Evolutionary conservation across 345 rosid genomes (phyloP).

Genomic region (Rhizophora apiculata): DNA sequence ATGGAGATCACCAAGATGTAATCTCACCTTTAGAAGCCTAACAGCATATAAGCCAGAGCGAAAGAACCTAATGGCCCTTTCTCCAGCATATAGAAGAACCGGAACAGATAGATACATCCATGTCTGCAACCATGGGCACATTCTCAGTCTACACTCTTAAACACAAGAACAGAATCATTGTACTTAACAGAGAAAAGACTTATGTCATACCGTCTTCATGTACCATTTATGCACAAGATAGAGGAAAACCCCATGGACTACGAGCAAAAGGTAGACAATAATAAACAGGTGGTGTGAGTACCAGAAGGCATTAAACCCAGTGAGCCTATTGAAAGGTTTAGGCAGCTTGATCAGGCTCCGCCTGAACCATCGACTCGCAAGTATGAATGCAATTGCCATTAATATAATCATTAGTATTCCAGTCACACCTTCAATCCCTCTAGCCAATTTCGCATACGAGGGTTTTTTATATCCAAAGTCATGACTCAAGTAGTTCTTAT

Average conservation of each 20-base stretch:
- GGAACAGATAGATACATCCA: slow-evolving; percentile 98
- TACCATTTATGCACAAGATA: slow-evolving; percentile 78
- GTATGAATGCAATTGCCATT: slow-evolving; percentile 75
- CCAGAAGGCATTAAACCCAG: slow-evolving; percentile 98
- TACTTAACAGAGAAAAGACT: slow-evolving; percentile 4
- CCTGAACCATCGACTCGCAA: slow-evolving; percentile 83
- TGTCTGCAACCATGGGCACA: slow-evolving; percentile 43
- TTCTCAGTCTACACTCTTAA: slow-evolving; percentile 1
- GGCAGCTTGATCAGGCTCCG: slow-evolving; percentile 70
- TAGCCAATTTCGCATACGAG: slow-evolving; percentile 57
- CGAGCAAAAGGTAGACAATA: slow-evolving; percentile 63
- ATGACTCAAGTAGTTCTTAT: slow-evolving; percentile 21
- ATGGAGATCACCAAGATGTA: neutral
- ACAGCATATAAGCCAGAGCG: slow-evolving; percentile 82
- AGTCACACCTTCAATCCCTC: slow-evolving; percentile 69
- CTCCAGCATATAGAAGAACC: slow-evolving; percentile 70
- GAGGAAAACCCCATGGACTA: slow-evolving; percentile 66
- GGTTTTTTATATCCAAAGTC: slow-evolving; percentile 67
- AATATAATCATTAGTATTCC: slow-evolving; percentile 72
- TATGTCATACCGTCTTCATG: slow-evolving; percentile 59
- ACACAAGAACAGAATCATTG: neutral
- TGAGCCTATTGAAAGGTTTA: slow-evolving; percentile 82
- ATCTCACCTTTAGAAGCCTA: slow-evolving; percentile 61
- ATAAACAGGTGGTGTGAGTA: slow-evolving; percentile 89
- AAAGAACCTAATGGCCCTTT: slow-evolving; percentile 79